Evolutionary conservation across 805 yeast species (phyloP).

Genomic region (Saccharomycopsis schoenii): DNA sequence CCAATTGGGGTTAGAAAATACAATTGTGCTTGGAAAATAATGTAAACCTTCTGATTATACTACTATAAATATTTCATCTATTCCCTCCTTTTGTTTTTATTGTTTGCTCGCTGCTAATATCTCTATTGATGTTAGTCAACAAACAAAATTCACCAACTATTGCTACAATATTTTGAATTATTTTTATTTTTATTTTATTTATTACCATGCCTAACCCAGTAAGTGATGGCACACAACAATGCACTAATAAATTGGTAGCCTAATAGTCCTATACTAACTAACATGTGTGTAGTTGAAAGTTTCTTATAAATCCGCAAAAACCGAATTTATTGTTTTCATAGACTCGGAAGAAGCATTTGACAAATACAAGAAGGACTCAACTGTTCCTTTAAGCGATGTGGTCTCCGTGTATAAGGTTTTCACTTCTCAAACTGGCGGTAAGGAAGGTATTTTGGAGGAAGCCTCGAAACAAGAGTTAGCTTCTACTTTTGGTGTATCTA

Average conservation of each 20-base stretch:
- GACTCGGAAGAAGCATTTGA: conserved; percentile 42
- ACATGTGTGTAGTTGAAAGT: conserved; percentile 28
- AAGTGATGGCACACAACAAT: neutral
- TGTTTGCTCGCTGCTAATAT: too few species aligned
- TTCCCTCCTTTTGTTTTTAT: too few species aligned
- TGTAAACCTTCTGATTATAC: too few species aligned
- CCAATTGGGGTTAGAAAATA: too few species aligned
- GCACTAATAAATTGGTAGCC: too few species aligned
- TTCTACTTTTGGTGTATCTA: conserved; percentile 55
- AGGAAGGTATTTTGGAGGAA: conserved; percentile 60
- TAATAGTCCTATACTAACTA: neutral
- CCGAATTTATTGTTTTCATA: conserved; percentile 56
- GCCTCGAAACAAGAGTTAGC: conserved; percentile 59
- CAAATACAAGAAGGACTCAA: conserved; percentile 37
- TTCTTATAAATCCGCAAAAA: conserved; percentile 52
- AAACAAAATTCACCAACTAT: too few species aligned
- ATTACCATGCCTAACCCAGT: neutral
- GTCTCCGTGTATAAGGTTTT: conserved; percentile 61
- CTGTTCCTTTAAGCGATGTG: conserved; percentile 50
- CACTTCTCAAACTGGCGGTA: conserved; percentile 52
- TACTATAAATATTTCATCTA: too few species aligned
- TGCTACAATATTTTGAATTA: too few species aligned
- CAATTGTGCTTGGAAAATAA: too few species aligned
- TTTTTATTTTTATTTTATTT: neutral
- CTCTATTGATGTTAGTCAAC: too few species aligned